Conservation (phyloP, 768 basidiomycete genomes). For the Auricularia sp. region DNA sequence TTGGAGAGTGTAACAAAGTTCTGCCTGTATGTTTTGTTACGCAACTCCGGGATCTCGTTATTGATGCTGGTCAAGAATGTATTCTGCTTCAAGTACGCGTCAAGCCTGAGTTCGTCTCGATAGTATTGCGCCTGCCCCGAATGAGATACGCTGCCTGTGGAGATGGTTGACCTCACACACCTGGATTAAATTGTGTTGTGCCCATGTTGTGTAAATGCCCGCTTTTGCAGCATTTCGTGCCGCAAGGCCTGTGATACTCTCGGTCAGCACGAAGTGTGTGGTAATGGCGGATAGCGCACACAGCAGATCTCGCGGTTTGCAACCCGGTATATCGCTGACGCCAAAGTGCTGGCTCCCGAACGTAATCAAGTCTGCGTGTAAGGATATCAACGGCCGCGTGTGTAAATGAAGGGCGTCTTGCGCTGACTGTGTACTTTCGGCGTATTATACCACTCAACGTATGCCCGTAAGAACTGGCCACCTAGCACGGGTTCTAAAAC, state of each 20-base stretch:
- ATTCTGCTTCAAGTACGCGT: constrained; percentile 48
- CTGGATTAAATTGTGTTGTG: constrained; percentile 66
- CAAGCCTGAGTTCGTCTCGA: constrained; percentile 57
- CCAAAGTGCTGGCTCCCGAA: constrained; percentile 88
- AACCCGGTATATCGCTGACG: constrained; percentile 62
- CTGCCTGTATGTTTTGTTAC: constrained; percentile 49
- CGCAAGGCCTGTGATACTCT: constrained; percentile 12
- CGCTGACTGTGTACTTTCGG: constrained; percentile 50
- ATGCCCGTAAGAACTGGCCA: constrained; percentile 82
- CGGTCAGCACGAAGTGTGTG: constrained; percentile 27
- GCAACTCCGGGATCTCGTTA: constrained; percentile 51
- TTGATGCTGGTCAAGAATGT: constrained; percentile 69
- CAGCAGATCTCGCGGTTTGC: constrained; percentile 55
- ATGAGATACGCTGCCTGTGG: background rate
- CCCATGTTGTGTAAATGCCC: constrained; percentile 68
- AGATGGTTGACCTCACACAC: constrained; percentile 25
- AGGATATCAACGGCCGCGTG: background rate
- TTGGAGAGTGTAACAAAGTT: constrained; percentile 54
- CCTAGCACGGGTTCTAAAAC: constrained; percentile 27
- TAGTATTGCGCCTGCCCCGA: constrained; percentile 68
- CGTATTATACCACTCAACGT: constrained; percentile 62
- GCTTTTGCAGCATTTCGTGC: constrained; percentile 50
- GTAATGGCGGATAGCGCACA: constrained; percentile 17
- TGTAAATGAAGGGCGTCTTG: background rate
- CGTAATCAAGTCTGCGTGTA: constrained; percentile 49